A percentile compares a stretch with the other conserved stretches of the same genome.
Evolutionary conservation across 331 rosid species (phyloP).

Genomic region (Acacia concinna): DNA sequence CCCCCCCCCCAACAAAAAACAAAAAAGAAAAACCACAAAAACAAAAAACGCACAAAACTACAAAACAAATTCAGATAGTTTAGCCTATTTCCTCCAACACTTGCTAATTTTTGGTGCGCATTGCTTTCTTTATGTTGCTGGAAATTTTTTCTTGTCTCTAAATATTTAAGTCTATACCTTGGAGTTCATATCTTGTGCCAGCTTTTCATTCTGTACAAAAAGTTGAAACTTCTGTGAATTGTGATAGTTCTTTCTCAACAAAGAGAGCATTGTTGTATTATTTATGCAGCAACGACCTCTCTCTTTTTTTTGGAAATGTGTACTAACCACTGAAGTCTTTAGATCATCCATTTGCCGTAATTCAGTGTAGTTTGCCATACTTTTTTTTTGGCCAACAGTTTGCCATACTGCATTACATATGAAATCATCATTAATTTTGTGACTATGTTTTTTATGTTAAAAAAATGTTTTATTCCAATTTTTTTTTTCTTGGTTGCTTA

Average conservation of each 20-base stretch:
- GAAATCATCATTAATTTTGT: background rate
- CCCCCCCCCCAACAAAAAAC: background rate
- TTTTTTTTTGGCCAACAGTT: no score
- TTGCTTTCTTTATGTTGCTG: background rate
- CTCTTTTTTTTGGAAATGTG: background rate
- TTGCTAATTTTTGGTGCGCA: background rate
- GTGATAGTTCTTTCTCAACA: constrained; percentile 14
- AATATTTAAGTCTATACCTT: constrained; percentile 9
- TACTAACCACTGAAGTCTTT: constrained; percentile 13
- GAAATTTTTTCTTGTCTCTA: constrained; percentile 16
- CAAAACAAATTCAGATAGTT: background rate
- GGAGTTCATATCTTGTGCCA: background rate
- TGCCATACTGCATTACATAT: background rate
- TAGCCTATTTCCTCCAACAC: constrained; percentile 11
- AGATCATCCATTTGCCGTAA: background rate
- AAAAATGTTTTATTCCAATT: background rate
- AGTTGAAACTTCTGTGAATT: background rate
- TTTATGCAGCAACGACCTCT: constrained; percentile 9
- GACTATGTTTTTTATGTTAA: background rate
- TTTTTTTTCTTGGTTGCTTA: background rate
- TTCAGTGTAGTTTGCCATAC: constrained; percentile 1
- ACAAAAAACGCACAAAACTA: no score
- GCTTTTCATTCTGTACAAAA: background rate
- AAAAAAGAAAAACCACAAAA: no score
- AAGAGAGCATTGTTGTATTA: background rate